These are phyloP conservation scores for Malus fusca DNA, from an alignment of 306 rosid species.

Conservation along the genomic window DNA sequence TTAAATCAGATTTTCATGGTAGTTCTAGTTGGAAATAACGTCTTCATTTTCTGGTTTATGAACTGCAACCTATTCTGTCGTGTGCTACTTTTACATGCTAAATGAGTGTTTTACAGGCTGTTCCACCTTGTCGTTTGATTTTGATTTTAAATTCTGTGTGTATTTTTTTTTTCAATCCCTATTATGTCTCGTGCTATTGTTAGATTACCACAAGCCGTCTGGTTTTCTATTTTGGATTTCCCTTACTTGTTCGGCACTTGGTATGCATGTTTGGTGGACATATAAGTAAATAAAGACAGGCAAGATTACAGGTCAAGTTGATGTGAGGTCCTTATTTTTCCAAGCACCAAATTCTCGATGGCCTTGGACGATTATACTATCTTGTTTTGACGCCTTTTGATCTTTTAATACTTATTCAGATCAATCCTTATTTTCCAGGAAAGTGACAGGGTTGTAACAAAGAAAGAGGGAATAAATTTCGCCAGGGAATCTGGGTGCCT, in stretches of 20 bases:
- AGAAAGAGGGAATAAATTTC: constrained; percentile 83
- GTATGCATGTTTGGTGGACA: neutral
- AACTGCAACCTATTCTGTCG: neutral
- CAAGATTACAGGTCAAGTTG: neutral
- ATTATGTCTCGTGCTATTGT: neutral
- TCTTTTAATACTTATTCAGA: constrained; percentile 9
- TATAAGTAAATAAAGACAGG: neutral
- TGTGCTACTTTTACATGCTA: neutral
- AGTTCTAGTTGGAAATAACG: neutral
- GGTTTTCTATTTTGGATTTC: neutral
- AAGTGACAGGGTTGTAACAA: constrained; percentile 69
- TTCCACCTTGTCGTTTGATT: neutral
- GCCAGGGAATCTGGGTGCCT: constrained; percentile 95
- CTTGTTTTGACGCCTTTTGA: constrained; percentile 4
- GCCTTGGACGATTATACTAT: constrained; percentile 1
- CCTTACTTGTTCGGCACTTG: neutral
- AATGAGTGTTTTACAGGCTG: neutral
- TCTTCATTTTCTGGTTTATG: neutral
- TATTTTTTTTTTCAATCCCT: neutral
- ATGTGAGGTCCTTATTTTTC: constrained; percentile 1
- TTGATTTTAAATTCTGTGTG: neutral
- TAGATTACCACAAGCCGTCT: neutral
- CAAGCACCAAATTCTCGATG: constrained; percentile 11
- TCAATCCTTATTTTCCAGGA: constrained; percentile 56
- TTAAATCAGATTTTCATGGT: neutral